Percentiles rank a stretch among this genome's conserved stretches.
Conservation (phyloP, 2,329 filamentous ascomycete genomes). For the Chaetomium sp. region DNA sequence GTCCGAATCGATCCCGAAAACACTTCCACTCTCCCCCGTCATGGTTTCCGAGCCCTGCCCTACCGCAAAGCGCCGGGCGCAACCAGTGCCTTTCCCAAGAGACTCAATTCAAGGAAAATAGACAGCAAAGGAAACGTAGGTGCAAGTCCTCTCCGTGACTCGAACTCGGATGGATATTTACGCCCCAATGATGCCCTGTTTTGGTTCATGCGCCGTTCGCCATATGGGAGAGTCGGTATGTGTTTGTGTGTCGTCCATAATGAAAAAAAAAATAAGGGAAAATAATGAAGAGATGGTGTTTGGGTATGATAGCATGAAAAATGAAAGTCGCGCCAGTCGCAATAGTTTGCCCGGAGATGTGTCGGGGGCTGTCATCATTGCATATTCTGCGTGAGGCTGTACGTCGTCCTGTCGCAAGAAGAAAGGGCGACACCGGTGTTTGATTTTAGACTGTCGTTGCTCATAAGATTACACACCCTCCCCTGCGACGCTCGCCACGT, state of each 20-base stretch:
- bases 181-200: slow-evolving; percentile 28
- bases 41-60: no score
- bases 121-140: slow-evolving; percentile 10
- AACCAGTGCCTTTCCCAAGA: not conserved
- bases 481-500: slow-evolving; percentile 24
- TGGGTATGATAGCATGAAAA: slow-evolving; percentile 22
- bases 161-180: slow-evolving; percentile 19
- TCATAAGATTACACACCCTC: slow-evolving; percentile 41
- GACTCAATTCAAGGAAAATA: slow-evolving; percentile 2
- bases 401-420: no score
- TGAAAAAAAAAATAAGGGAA: slow-evolving; percentile 12
- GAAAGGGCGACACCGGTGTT: no score
- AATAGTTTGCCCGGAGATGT: no score
- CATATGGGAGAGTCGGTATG: slow-evolving; percentile 27
- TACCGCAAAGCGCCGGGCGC: no score
- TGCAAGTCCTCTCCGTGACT: slow-evolving; percentile 5
- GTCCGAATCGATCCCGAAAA: not conserved
- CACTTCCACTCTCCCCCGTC: not conserved
- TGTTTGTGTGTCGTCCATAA: slow-evolving; percentile 9
- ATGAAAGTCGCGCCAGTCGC: slow-evolving; percentile 10
- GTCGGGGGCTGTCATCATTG: no score
- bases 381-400: no score
- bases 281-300: no score
- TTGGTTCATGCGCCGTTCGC: slow-evolving; percentile 39
- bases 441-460: not conserved